A percentile compares a stretch with the other conserved stretches of the same genome.
phyloP scores from a whole-genome alignment of 2,329 filamentous ascomycete genomes.

The Rhinocladiella mackenziei region DNA sequence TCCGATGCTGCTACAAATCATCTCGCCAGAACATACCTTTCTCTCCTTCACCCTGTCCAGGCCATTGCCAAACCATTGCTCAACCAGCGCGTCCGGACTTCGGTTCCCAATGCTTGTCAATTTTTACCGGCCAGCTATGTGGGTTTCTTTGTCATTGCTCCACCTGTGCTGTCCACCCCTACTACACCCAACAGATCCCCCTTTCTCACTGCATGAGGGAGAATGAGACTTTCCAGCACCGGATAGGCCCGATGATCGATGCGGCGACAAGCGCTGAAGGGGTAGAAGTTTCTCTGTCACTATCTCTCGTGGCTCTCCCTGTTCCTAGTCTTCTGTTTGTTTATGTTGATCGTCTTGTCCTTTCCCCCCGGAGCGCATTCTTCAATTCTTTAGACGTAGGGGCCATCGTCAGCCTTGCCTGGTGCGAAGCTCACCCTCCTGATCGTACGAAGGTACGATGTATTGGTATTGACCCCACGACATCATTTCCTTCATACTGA shows the following conservation, averaged over 20 bases:
- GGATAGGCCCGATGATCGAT: background rate
- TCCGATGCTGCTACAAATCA: slow-evolving; percentile 22
- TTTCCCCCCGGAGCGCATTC: too few species aligned
- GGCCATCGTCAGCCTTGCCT: slow-evolving; percentile 9
- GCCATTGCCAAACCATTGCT: slow-evolving; percentile 1
- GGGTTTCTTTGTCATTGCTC: slow-evolving; percentile 9
- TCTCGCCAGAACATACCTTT: too few species aligned
- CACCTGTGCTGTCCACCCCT: slow-evolving; percentile 2
- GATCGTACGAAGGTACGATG: too few species aligned
- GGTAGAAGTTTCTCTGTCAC: background rate
- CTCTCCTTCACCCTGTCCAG: too few species aligned
- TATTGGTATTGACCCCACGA: too few species aligned
- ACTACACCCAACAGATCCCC: slow-evolving; percentile 6
- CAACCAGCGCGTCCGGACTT: slow-evolving; percentile 15
- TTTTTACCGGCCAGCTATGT: slow-evolving; percentile 7
- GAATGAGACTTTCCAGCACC: background rate
- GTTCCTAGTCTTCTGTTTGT: slow-evolving; percentile 12
- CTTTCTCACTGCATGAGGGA: slow-evolving; percentile 14
- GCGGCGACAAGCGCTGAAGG: slow-evolving; percentile 11
- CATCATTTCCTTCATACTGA: slow-evolving; percentile 19
- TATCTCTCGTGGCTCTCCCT: slow-evolving; percentile 2
- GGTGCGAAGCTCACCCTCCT: slow-evolving; percentile 11
- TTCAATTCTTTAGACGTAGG: slow-evolving; percentile 7
- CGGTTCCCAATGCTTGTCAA: slow-evolving; percentile 3
- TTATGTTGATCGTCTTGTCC: slow-evolving; percentile 17